Evolutionary conservation across 148 eudicot species (phyloP).

Genomic region (Camellia granthamiana): DNA sequence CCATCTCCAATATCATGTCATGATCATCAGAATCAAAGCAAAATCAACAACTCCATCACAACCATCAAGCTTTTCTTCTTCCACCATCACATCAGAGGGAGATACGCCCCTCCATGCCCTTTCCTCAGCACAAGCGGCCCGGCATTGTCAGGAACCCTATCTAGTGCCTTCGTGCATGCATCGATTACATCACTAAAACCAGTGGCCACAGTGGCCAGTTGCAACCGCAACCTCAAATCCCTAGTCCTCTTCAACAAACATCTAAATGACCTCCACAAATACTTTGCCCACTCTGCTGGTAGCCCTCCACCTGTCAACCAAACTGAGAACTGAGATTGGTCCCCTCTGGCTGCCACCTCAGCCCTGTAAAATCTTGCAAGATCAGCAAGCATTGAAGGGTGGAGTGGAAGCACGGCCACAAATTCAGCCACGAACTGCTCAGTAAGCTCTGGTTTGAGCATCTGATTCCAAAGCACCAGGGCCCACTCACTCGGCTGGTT

Average conservation of each 20-base stretch:
- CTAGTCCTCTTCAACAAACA: conserved; percentile 84
- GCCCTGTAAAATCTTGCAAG: conserved; percentile 78
- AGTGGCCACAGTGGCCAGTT: conserved; percentile 72
- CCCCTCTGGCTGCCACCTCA: conserved; percentile 89
- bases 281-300: conserved; percentile 88
- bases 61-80: not conserved
- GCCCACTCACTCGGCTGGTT: conserved; percentile 99
- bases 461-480: conserved; percentile 88
- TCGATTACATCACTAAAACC: conserved; percentile 72
- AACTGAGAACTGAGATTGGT: conserved; percentile 81
- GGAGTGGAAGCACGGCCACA: conserved; percentile 90
- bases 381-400: conserved; percentile 74
- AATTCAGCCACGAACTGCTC: conserved; percentile 89
- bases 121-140: conserved; percentile 90
- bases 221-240: conserved; percentile 73
- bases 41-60: not conserved
- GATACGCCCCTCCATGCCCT: conserved; percentile 98
- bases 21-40: not conserved
- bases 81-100: conserved; percentile 61
- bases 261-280: conserved; percentile 80
- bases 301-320: conserved; percentile 92
- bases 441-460: conserved; percentile 85
- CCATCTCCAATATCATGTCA: not conserved
- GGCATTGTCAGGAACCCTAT: conserved; percentile 90
- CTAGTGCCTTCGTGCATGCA: conserved; percentile 61